Conservation (phyloP, 805 yeast species). For the Zygosaccharomyces pseudorouxii region DNA sequence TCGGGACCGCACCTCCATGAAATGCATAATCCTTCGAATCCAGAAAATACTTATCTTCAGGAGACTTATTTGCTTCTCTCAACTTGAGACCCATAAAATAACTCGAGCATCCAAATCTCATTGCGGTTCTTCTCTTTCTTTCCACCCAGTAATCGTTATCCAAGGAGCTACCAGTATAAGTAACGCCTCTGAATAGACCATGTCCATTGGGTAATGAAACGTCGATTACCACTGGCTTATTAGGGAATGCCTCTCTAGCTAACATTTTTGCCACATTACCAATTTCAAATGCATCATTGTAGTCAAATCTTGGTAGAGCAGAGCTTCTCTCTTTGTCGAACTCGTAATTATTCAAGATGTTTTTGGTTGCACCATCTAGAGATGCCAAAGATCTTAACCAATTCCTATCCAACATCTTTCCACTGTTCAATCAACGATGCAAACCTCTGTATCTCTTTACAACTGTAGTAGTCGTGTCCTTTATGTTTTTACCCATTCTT, state of each 20-base stretch:
- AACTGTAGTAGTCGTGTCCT: neutral
- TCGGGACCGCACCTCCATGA: constrained; percentile 57
- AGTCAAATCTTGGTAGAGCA: constrained; percentile 19
- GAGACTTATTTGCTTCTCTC: constrained; percentile 28
- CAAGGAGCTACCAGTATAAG: constrained; percentile 37
- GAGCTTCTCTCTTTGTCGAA: constrained; percentile 2
- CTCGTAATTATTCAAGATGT: neutral
- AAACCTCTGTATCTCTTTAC: neutral
- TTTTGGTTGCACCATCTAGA: neutral
- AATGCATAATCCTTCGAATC: constrained; percentile 44
- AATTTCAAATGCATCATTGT: constrained; percentile 43
- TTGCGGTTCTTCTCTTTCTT: constrained; percentile 46
- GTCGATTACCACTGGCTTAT: constrained; percentile 44
- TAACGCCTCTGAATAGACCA: constrained; percentile 41
- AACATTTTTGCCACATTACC: constrained; percentile 41
- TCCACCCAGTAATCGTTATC: constrained; percentile 54
- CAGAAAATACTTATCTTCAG: constrained; percentile 40
- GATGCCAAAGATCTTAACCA: constrained; percentile 3
- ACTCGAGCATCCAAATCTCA: constrained; percentile 46
- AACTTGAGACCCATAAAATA: constrained; percentile 45
- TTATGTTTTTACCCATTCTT: neutral
- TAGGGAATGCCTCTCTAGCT: constrained; percentile 31
- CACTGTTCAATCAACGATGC: neutral
- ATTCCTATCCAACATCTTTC: constrained; percentile 1
- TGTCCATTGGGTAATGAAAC: constrained; percentile 45